Conservation (phyloP, 257 asterid genomes). For the Solanum pennellii region DNA sequence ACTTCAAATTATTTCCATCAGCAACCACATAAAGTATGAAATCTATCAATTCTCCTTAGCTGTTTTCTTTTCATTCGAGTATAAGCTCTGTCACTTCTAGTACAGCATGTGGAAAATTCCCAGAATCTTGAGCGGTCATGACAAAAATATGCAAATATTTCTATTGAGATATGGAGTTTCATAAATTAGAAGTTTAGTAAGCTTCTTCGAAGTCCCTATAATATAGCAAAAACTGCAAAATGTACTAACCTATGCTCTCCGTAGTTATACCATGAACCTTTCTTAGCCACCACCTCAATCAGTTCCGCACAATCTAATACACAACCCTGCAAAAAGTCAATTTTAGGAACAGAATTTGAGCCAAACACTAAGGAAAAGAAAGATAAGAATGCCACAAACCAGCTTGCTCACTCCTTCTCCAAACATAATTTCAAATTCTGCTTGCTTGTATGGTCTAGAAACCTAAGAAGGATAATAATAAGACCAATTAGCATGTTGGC, state of each 20-base stretch:
- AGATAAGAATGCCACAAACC: conserved; percentile 26
- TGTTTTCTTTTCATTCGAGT: not conserved
- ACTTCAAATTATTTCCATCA: not conserved
- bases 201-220: not conserved
- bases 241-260: conserved; percentile 68
- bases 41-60: not conserved
- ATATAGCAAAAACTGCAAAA: not conserved
- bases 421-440: conserved; percentile 91
- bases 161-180: not conserved
- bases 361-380: not conserved
- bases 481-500: not conserved
- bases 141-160: not conserved
- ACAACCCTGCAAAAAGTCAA: conserved; percentile 56
- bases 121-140: not conserved
- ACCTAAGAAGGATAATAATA: conserved; percentile 37
- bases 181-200: not conserved
- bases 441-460: conserved; percentile 98
- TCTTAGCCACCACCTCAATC: conserved; percentile 62
- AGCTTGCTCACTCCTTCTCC: conserved; percentile 98
- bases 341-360: conserved; percentile 1
- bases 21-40: not conserved
- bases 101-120: not conserved
- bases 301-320: conserved; percentile 91
- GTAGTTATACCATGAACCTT: conserved; percentile 97
- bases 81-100: not conserved